Evolutionary conservation across 139 green algal genomes (phyloP).

Genomic region (Coelastrella sp.): DNA sequence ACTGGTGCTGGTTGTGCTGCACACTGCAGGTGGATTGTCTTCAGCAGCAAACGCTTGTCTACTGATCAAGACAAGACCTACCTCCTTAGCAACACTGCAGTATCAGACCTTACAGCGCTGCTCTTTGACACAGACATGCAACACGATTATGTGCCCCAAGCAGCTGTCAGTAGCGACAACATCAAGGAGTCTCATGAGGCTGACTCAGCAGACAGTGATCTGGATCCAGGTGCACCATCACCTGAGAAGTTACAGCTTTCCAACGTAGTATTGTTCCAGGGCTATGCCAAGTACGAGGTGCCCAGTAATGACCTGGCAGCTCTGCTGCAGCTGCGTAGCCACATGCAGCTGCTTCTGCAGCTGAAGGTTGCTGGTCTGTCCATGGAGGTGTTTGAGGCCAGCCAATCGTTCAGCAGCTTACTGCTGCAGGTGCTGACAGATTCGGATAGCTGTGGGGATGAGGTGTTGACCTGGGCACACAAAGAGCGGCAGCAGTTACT

Average conservation of each 20-base stretch:
- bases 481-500: neutral
- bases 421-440: neutral
- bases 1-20: neutral
- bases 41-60: slow-evolving; percentile 26
- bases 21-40: slow-evolving; percentile 26
- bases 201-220: neutral
- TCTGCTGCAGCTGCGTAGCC: slow-evolving; percentile 23
- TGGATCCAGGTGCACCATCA: neutral
- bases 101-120: slow-evolving; percentile 30
- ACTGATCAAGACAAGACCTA: neutral
- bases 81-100: neutral
- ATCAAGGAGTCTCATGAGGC: neutral
- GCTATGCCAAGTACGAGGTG: neutral
- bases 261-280: neutral
- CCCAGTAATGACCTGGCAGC: neutral
- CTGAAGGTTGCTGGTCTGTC: slow-evolving; percentile 38
- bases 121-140: slow-evolving; percentile 29
- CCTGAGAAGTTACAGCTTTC: neutral
- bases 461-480: neutral
- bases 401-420: neutral
- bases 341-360: slow-evolving; percentile 43
- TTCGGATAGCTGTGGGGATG: neutral
- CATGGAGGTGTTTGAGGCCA: neutral
- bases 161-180: too few relatives aligned
- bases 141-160: neutral